These are phyloP conservation scores for Grosmannia clavigera DNA, from an alignment of 2,329 filamentous ascomycete genomes.

Conservation along the genomic window DNA sequence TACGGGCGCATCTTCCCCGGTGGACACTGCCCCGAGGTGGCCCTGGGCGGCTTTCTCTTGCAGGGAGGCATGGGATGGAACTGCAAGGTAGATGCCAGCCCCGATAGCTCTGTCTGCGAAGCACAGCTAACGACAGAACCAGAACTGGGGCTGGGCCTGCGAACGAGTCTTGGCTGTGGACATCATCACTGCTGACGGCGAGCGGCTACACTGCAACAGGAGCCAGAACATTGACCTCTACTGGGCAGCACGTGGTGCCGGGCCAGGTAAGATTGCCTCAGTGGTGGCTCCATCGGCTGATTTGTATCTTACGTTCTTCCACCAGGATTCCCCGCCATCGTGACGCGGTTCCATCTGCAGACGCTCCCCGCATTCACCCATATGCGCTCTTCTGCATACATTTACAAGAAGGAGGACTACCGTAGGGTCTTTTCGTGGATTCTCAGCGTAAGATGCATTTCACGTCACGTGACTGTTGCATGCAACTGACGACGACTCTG, in stretches of 20 bases:
- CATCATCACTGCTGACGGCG: slow-evolving; percentile 32
- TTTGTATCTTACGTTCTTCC: background rate
- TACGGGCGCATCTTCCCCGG: slow-evolving; percentile 35
- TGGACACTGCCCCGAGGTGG: slow-evolving; percentile 44
- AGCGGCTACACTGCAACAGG: slow-evolving; percentile 22
- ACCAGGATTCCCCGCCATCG: slow-evolving; percentile 36
- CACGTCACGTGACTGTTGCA: background rate
- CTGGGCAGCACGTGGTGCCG: slow-evolving; percentile 36
- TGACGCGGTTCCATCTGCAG: slow-evolving; percentile 36
- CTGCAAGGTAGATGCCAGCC: slow-evolving; percentile 20
- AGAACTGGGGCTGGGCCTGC: slow-evolving; percentile 44
- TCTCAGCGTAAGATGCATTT: background rate
- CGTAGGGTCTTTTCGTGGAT: slow-evolving; percentile 17
- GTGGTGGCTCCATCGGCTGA: background rate
- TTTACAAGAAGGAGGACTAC: slow-evolving; percentile 33
- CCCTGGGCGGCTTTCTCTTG: slow-evolving; percentile 41
- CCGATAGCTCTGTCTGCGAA: slow-evolving; percentile 12
- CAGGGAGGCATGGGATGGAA: slow-evolving; percentile 49
- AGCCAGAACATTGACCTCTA: slow-evolving; percentile 31
- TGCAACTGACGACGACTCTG: background rate
- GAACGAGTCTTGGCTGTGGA: slow-evolving; percentile 32
- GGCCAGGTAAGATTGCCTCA: slow-evolving; percentile 20
- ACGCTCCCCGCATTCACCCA: slow-evolving; percentile 17
- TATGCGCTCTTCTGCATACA: slow-evolving; percentile 19
- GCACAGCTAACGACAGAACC: background rate